Percentiles rank a stretch among this genome's conserved stretches.
These are phyloP conservation scores for Colletotrichum acutatum DNA, from an alignment of 2,329 filamentous ascomycete species.

Conservation along the genomic window DNA sequence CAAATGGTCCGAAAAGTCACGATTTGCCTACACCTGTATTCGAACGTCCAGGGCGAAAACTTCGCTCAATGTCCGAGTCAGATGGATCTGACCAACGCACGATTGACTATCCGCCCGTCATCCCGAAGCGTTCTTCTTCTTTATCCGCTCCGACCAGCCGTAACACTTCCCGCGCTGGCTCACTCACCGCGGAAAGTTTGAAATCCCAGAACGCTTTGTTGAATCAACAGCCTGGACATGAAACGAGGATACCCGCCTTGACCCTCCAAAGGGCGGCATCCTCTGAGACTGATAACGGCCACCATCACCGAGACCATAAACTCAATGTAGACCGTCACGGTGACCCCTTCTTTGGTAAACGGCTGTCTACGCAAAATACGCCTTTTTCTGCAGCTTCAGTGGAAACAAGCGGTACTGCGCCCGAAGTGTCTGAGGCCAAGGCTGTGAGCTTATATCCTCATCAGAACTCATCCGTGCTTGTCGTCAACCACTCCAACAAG, in stretches of 20 bases:
- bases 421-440: conserved; percentile 71
- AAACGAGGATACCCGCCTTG: conserved; percentile 42
- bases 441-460: conserved; percentile 72
- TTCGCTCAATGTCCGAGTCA: conserved; percentile 58
- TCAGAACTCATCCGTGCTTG: conserved; percentile 71
- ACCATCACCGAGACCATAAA: conserved; percentile 41
- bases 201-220: conserved; percentile 61
- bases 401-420: conserved; percentile 70
- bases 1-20: conserved; percentile 53
- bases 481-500: conserved; percentile 67
- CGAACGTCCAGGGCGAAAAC: conserved; percentile 53
- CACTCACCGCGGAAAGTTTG: conserved; percentile 68
- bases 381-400: conserved; percentile 72
- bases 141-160: conserved; percentile 72
- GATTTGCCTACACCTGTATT: conserved; percentile 54
- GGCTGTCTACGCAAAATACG: conserved; percentile 66
- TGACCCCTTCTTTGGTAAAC: conserved; percentile 63
- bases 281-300: conserved; percentile 49
- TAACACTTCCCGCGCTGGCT: conserved; percentile 64
- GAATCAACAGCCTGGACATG: conserved; percentile 31
- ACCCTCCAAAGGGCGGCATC: conserved; percentile 45
- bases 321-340: conserved; percentile 62
- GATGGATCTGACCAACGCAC: conserved; percentile 65
- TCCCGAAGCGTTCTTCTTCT: conserved; percentile 69
- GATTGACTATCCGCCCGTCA: conserved; percentile 68